Evolutionary conservation across 1,139 yeast genomes (phyloP), one percentile per base, ranked within the genome.

Genomic region (Lodderomyces parapsilosis): DNA sequence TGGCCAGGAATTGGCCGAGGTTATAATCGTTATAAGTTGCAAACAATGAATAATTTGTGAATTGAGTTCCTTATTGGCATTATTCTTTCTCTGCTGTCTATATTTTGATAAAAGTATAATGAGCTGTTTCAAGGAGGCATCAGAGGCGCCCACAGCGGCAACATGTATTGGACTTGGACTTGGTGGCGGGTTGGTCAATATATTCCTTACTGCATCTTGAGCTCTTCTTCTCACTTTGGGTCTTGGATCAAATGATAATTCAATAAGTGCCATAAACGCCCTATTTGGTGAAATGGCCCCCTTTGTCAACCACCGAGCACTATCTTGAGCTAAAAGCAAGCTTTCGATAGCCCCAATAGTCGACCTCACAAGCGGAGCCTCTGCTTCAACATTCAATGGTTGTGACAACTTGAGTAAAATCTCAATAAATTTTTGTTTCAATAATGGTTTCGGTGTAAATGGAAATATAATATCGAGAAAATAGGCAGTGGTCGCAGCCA

Each of bases 181-280:
- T 0, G 89, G 78, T 10, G 96, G 96, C 13, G 94, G 91, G 51
- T 76, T 75, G 4, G 66, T 50, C 50, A 93, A 68, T 25, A 93
- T 70, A 5, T 70, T 74, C 39, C 75, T 66, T 17, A 93, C 74
- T 1, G 97, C 87, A 46, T 93, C 99, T 54, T 85, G 87, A 1
- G 98, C 96, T 70, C 97, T 82, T 78, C 87, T 89, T 63, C 99
- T 81, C 10, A 94, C 96, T 58, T 94, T 94, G 27, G 99, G 99
- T 60, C 99, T 79, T 36, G 88, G 84, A 62, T 94, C 99, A 43
- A 87, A 67, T 0, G 93, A 79, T 50, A 90, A 74, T 56, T 89
- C 91, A 48, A 93, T 67, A 47, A 94, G 66, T 31, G 96, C 97
- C 39, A 80, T 76, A 49, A 91, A 67, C 20, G 94, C 96, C 67